Evolutionary conservation across 805 yeast species (phyloP), one percentile per base, ranked within the genome.

Genomic region (Wickerhamiella spandovensis): DNA sequence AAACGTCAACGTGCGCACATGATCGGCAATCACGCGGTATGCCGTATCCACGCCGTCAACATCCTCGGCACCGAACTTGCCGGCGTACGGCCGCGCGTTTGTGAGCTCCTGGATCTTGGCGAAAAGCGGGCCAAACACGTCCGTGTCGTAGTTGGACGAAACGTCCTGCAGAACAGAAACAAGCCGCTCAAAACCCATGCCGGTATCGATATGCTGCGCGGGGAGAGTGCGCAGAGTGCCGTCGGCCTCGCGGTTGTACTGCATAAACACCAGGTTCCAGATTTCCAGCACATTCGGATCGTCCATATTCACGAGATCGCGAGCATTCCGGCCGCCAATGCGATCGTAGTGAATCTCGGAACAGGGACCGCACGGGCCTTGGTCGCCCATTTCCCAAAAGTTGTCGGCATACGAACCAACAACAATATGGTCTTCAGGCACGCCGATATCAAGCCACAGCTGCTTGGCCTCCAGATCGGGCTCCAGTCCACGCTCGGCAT

Each of bases 331-430:
- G 52, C 97, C 97, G 57, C 98, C 98, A 57, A 92, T 88, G 71
- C 98, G 81, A 69, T 92, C 99, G 67, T 87, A 92, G 69, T 92
- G 99, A 59, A 92, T 77, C 70, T 92, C 99, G 22, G 95, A 84
- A 72, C 98, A 94, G 48, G 99, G 99, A 55, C 99, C 99, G 74
- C 99, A 92, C 46, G 99, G 99, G 58, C 99, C 99, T 73, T 90
- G 97, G 64, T 94, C 99, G 61, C 99, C 99, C 99, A 92, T 92
- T 73, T 92, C 99, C 99, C 99, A 92, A 70, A 92, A 92, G 71
- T 92, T 92, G 67, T 92, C 99, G 64, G 80, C 73, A 49, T 81
- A 84, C 58, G 81, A 72, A 51, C 99, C 99, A 20, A 96, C 95
- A 58, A 92, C 72, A 59, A 92, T 90, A 65, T 88, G 97, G 65